Evolutionary conservation across 2,329 filamentous ascomycete genomes (phyloP).

Genomic region (Ophiostoma sp.): DNA sequence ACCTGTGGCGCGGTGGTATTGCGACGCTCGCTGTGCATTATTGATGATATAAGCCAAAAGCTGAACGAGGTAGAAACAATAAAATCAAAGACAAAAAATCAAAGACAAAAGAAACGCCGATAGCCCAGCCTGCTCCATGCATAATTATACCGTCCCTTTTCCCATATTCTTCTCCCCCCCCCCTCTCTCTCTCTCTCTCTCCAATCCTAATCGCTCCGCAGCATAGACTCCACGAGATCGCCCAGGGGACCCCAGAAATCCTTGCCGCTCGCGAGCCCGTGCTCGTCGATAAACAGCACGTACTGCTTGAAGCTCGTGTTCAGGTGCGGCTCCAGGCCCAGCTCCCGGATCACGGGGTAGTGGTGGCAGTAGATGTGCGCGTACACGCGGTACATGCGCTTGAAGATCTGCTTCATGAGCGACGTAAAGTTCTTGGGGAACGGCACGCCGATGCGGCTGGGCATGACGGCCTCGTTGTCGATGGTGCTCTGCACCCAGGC

Average conservation of each 20-base stretch:
- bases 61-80: neutral
- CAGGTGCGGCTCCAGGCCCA: conserved; percentile 91
- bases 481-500: conserved; percentile 92
- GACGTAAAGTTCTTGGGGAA: conserved; percentile 90
- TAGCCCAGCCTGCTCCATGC: conserved; percentile 5
- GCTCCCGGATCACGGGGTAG: conserved; percentile 91
- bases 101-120: neutral
- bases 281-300: conserved; percentile 96
- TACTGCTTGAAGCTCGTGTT: conserved; percentile 99
- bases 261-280: conserved; percentile 82
- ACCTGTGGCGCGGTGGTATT: neutral
- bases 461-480: conserved; percentile 91
- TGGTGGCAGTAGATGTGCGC: conserved; percentile 99
- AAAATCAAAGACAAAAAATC: neutral
- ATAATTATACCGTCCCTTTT: neutral
- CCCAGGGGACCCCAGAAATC: conserved; percentile 97
- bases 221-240: conserved; percentile 95
- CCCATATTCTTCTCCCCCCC: neutral
- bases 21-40: conserved; percentile 5
- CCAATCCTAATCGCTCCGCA: conserved; percentile 69
- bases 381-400: conserved; percentile 96
- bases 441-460: conserved; percentile 88
- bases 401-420: conserved; percentile 93
- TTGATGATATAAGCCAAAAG: neutral
- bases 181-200: conserved; percentile 27